Evolutionary conservation across 768 basidiomycete species (phyloP).

Genomic region (Cubamyces sp.): DNA sequence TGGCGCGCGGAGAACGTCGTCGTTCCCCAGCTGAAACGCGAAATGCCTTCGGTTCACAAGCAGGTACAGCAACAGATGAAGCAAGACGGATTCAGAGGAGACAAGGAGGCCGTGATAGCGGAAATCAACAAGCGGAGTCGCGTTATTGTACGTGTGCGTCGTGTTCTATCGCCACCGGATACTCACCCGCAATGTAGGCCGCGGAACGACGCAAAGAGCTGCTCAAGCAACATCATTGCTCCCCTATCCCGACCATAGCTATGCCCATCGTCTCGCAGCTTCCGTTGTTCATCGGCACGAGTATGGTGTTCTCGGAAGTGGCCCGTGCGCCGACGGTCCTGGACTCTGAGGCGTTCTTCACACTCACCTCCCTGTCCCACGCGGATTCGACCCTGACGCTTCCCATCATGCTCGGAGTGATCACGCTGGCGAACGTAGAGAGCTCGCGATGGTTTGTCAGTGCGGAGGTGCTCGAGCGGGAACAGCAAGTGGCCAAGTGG

Average conservation of each 20-base stretch:
- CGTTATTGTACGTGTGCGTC: constrained; percentile 45
- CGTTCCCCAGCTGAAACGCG: constrained; percentile 55
- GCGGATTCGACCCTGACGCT: constrained; percentile 71
- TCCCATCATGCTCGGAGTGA: constrained; percentile 70
- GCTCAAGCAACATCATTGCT: constrained; percentile 60
- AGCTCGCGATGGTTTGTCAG: constrained; percentile 74
- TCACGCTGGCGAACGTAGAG: constrained; percentile 82
- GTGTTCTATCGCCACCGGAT: background rate
- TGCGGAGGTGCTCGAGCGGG: constrained; percentile 56
- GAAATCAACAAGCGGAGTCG: constrained; percentile 53
- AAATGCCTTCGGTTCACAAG: constrained; percentile 46
- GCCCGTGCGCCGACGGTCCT: constrained; percentile 65
- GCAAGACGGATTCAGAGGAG: constrained; percentile 53
- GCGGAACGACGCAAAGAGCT: constrained; percentile 59
- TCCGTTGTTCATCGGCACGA: constrained; percentile 72
- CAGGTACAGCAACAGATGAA: constrained; percentile 54
- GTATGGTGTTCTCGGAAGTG: constrained; percentile 57
- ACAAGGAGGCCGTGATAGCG: constrained; percentile 53
- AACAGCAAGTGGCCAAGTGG: constrained; percentile 50
- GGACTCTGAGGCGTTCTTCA: constrained; percentile 78
- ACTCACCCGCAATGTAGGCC: constrained; percentile 34
- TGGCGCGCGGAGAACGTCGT: constrained; percentile 64
- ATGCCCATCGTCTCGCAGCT: constrained; percentile 69
- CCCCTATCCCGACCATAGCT: constrained; percentile 58
- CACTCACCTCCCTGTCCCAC: constrained; percentile 69